A percentile compares a stretch with the other conserved stretches of the same genome.
Evolutionary conservation across 2,329 filamentous ascomycete genomes (phyloP).

Genomic region (Nannizzia gypsea): DNA sequence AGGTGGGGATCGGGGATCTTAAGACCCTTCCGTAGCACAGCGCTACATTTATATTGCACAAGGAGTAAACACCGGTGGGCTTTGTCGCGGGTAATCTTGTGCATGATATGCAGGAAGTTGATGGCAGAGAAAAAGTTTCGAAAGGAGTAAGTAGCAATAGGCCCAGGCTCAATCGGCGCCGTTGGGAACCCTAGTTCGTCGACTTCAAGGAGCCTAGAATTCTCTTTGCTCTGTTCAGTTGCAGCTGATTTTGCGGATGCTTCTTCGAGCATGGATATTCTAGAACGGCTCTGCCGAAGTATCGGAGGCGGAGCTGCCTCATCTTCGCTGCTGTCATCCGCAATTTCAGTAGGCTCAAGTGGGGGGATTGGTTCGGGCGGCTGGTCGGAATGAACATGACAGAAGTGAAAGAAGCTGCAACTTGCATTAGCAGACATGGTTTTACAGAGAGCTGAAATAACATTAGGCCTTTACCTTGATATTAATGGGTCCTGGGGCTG

Average conservation of each 20-base stretch:
- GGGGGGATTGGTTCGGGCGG: constrained; percentile 27
- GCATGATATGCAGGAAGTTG: constrained; percentile 90
- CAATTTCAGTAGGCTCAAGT: constrained; percentile 23
- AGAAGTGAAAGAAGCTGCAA: constrained; percentile 78
- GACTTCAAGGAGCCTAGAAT: constrained; percentile 42
- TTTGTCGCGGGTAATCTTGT: constrained; percentile 94
- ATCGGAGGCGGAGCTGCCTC: constrained; percentile 81
- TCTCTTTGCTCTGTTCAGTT: constrained; percentile 10
- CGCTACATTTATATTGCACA: constrained; percentile 88
- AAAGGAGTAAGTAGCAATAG: constrained; percentile 77
- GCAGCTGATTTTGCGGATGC: constrained; percentile 16
- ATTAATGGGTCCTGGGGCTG: constrained; percentile 73
- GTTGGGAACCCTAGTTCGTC: constrained; percentile 78
- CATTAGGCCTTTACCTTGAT: constrained; percentile 48
- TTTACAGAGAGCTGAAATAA: neutral
- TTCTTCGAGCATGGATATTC: constrained; percentile 20
- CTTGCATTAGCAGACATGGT: constrained; percentile 13
- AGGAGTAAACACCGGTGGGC: constrained; percentile 87
- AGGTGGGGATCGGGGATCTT: constrained; percentile 81
- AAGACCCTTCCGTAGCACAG: constrained; percentile 80
- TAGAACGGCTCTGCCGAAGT: constrained; percentile 44
- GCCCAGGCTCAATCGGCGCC: constrained; percentile 53
- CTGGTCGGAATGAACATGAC: constrained; percentile 59
- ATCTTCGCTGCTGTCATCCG: constrained; percentile 38
- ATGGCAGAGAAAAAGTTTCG: constrained; percentile 93